These are phyloP conservation scores for Thielaviopsis euricoi DNA, from an alignment of 2,329 filamentous ascomycete species.

Conservation along the genomic window DNA sequence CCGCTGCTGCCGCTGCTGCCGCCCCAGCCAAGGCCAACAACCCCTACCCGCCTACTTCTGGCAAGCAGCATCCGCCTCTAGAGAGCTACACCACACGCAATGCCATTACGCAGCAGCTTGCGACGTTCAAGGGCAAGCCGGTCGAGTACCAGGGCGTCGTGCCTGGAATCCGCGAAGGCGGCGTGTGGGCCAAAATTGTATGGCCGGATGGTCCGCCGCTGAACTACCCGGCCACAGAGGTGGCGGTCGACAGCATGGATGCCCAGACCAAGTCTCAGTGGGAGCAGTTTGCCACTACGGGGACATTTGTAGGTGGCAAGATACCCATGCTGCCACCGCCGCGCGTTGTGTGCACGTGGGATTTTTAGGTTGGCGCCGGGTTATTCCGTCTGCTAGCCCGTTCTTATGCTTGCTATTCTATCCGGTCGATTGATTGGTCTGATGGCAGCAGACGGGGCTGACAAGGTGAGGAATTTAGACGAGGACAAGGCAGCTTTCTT, in stretches of 20 bases:
- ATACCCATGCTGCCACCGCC: conserved; percentile 68
- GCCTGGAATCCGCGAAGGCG: conserved; percentile 30
- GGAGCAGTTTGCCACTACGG: conserved; percentile 44
- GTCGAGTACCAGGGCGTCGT: conserved; percentile 42
- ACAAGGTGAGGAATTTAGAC: too few species aligned
- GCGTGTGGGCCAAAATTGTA: conserved; percentile 49
- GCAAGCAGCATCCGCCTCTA: conserved; percentile 27
- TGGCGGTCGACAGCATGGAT: conserved; percentile 38
- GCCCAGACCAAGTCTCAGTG: conserved; percentile 47
- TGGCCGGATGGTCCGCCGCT: conserved; percentile 54
- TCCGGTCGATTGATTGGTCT: too few species aligned
- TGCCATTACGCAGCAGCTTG: conserved; percentile 28
- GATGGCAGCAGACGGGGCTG: too few species aligned
- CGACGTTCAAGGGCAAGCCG: conserved; percentile 44
- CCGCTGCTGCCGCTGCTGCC: conserved; percentile 11
- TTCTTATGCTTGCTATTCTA: neutral
- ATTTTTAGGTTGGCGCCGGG: conserved; percentile 35
- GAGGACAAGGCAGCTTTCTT: too few species aligned
- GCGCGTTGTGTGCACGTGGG: conserved; percentile 57
- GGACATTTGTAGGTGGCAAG: conserved; percentile 49
- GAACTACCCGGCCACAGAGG: conserved; percentile 47
- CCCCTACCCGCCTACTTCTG: conserved; percentile 29
- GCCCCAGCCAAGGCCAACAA: conserved; percentile 13
- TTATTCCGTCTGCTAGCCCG: neutral
- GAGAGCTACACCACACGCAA: conserved; percentile 26